Evolutionary conservation across 371 early-diverging fungal species (phyloP), one percentile per base, ranked within the genome.

Genomic region (Rhizopus stolonifer): DNA sequence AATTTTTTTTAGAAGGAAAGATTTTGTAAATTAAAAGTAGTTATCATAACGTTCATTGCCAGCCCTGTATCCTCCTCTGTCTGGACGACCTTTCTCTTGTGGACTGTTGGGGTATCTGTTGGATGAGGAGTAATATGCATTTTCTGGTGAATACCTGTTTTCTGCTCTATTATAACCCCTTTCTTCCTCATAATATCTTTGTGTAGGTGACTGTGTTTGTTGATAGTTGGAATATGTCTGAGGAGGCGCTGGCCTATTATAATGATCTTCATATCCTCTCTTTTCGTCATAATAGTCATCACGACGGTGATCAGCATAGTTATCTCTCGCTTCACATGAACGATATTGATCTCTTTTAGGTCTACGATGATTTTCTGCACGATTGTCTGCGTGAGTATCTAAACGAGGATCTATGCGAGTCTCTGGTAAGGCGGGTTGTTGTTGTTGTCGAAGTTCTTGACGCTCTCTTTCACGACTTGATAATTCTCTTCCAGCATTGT

Each of bases 401-500:
- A n/a, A n/a, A n/a, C 38, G 38, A 11, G 10, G 10, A 7, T 29
- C 31, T 4, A 4, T 29, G 31, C 31, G 10, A 29, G 31, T 42
- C 21, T 42, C 42, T 29, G 55, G 49, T 15, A 38, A 39, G 15
- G 55, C 42, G 11, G 44, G 25, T 47, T 52, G 39, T 36, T 24
- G 63, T 18, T 39, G 52, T 50, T 69, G 64, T 22, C 69, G 56
- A 32, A 69, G 49, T 44, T 72, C 73, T 21, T 61, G 65, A 34
- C 67, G 61, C 17, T 71, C 72, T 45, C 64, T 61, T 40, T 73
- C 73, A 46, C 67, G 55, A 45, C 54, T 66, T 21, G 67, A 59
- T 4, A 66, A 34, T 3, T 45, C 38, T 10, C 56, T 55, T 5
- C 58, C 60, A 5, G 65, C 54, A 23, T 52, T 22, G 18, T 61